A percentile compares a stretch with the other conserved stretches of the same genome.
Evolutionary conservation across 2,329 filamentous ascomycete species (phyloP).

Genomic region (Zasmidium angulare): DNA sequence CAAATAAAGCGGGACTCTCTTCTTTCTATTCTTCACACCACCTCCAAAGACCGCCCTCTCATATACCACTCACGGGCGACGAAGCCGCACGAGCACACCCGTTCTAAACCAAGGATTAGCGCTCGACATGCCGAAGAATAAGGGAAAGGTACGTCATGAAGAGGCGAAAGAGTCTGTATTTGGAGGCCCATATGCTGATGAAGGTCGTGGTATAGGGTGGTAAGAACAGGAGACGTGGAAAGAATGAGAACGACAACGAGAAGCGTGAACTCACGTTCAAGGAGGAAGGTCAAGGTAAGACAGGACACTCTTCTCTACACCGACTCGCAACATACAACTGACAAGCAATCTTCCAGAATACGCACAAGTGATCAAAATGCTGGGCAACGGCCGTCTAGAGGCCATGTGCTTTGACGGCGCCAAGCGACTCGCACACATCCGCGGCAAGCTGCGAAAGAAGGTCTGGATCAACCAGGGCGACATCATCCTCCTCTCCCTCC

Average conservation of each 20-base stretch:
- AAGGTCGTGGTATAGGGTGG: slow-evolving; percentile 65
- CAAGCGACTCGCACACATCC: slow-evolving; percentile 79
- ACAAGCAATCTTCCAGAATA: slow-evolving; percentile 55
- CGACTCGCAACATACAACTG: background rate
- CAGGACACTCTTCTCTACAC: slow-evolving; percentile 1
- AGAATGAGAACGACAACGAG: slow-evolving; percentile 85
- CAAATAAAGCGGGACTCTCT: background rate
- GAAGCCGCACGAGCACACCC: slow-evolving; percentile 25
- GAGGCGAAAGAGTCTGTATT: slow-evolving; percentile 12
- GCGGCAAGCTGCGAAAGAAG: slow-evolving; percentile 98
- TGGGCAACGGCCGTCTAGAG: slow-evolving; percentile 91
- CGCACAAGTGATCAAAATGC: slow-evolving; percentile 90
- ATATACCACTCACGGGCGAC: slow-evolving; percentile 20
- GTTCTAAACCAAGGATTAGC: background rate
- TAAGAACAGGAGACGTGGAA: slow-evolving; percentile 97
- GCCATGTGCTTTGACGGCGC: slow-evolving; percentile 94
- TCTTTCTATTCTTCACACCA: slow-evolving; percentile 8
- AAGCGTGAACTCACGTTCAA: slow-evolving; percentile 99
- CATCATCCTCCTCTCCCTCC: slow-evolving; percentile 83
- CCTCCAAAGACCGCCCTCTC: background rate
- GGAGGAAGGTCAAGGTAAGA: slow-evolving; percentile 84
- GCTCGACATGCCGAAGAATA: slow-evolving; percentile 91
- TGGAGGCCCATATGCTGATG: slow-evolving; percentile 28
- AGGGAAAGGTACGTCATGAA: slow-evolving; percentile 79
- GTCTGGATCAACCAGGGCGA: slow-evolving; percentile 99